Percentiles rank a stretch among this genome's conserved stretches.
Evolutionary conservation across 2,329 filamentous ascomycete species (phyloP).

Genomic region (Diaporthe vaccinii): DNA sequence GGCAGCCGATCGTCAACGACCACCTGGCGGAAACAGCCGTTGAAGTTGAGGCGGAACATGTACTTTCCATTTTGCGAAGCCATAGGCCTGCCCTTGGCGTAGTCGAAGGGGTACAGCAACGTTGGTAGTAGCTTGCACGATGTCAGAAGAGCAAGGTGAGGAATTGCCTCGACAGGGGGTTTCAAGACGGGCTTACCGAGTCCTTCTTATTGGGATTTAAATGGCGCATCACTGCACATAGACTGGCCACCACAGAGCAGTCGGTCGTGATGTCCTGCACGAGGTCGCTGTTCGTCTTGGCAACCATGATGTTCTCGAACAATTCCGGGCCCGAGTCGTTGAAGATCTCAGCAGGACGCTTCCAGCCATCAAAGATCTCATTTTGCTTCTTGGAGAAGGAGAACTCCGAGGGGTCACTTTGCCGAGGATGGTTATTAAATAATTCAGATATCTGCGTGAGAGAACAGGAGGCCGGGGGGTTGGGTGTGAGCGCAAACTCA

Average conservation of each 20-base stretch:
- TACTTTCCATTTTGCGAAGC: slow-evolving; percentile 89
- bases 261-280: slow-evolving; percentile 97
- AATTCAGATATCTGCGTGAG: background rate
- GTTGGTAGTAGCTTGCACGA: slow-evolving; percentile 73
- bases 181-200: slow-evolving; percentile 65
- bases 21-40: slow-evolving; percentile 90
- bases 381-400: slow-evolving; percentile 81
- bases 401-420: slow-evolving; percentile 78
- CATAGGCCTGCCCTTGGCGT: slow-evolving; percentile 66
- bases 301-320: slow-evolving; percentile 47
- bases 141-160: slow-evolving; percentile 22
- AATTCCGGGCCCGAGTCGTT: slow-evolving; percentile 48
- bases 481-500: slow-evolving; percentile 55
- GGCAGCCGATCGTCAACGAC: slow-evolving; percentile 91
- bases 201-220: slow-evolving; percentile 74
- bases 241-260: slow-evolving; percentile 95
- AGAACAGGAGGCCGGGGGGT: slow-evolving; percentile 24
- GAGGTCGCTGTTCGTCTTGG: slow-evolving; percentile 76
- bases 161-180: background rate
- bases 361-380: slow-evolving; percentile 87
- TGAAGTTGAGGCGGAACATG: slow-evolving; percentile 93
- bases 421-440: slow-evolving; percentile 43
- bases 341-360: slow-evolving; percentile 79
- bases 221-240: slow-evolving; percentile 84
- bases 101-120: slow-evolving; percentile 82